A percentile compares a stretch with the other conserved stretches of the same genome.
phyloP scores from a whole-genome alignment of 371 early-diverging fungal species.

The Circinella minor region DNA sequence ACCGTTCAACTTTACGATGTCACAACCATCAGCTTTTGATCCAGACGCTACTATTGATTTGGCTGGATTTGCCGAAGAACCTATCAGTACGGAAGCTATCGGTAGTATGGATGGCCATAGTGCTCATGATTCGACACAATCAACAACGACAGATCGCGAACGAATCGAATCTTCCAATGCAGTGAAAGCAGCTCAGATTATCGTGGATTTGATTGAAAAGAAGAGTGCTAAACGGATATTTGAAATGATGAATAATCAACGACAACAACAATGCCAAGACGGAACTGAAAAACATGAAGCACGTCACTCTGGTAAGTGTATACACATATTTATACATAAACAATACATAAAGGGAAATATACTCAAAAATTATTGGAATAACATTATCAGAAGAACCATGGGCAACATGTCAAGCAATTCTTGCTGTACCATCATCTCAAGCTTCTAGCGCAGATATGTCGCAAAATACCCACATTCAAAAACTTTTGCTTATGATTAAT shows the following conservation, averaged over 20 bases:
- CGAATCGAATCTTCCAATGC: slow-evolving; percentile 29
- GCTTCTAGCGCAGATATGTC: slow-evolving; percentile 16
- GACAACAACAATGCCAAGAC: not conserved
- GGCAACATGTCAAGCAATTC: slow-evolving; percentile 32
- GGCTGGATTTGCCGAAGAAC: slow-evolving; percentile 34
- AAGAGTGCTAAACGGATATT: slow-evolving; percentile 42
- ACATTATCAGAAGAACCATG: slow-evolving; percentile 26
- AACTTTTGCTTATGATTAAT: slow-evolving; percentile 34
- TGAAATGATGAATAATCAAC: slow-evolving; percentile 35
- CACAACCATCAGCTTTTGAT: slow-evolving; percentile 36
- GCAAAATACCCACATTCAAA: slow-evolving; percentile 42
- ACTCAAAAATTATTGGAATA: not conserved
- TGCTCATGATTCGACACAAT: slow-evolving; percentile 13
- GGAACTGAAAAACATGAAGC: slow-evolving; percentile 14
- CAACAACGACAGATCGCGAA: not conserved
- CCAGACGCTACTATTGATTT: slow-evolving; percentile 46
- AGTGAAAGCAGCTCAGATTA: slow-evolving; percentile 36
- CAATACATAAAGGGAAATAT: not conserved
- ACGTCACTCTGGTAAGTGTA: slow-evolving; percentile 6
- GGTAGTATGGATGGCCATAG: slow-evolving; percentile 2
- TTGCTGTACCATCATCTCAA: slow-evolving; percentile 12
- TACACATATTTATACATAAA: not conserved
- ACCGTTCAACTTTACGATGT: slow-evolving; percentile 19
- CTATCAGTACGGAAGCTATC: not conserved
- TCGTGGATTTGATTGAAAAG: slow-evolving; percentile 46